Percentiles rank a stretch among this genome's conserved stretches.
phyloP scores from a whole-genome alignment of 495 filamentous ascomycete genomes.

The Podospora didyma region DNA sequence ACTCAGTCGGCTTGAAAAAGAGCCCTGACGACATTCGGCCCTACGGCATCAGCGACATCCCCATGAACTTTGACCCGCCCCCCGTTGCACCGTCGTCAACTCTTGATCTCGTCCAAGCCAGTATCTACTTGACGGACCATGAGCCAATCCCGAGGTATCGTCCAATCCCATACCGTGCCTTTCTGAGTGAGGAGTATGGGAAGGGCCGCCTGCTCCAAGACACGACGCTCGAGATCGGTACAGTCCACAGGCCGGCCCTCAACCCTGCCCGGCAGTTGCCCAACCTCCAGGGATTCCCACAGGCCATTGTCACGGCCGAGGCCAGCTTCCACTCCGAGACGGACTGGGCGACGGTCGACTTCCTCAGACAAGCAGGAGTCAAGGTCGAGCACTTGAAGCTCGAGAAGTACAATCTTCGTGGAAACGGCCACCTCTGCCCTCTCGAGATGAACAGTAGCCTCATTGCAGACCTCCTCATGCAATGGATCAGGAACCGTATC shows the following conservation, averaged over 20 bases:
- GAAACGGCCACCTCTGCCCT: slow-evolving; percentile 59
- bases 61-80: slow-evolving; percentile 18
- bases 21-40: not conserved
- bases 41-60: slow-evolving; percentile 49
- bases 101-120: too few species aligned
- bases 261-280: slow-evolving; percentile 34
- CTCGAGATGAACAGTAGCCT: slow-evolving; percentile 57
- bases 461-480: slow-evolving; percentile 28
- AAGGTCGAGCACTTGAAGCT: slow-evolving; percentile 43
- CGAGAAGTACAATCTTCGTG: slow-evolving; percentile 41
- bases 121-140: too few species aligned
- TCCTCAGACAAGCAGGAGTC: slow-evolving; percentile 54
- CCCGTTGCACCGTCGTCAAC: not conserved
- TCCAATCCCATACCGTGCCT: too few species aligned
- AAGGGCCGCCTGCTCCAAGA: too few species aligned
- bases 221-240: too few species aligned
- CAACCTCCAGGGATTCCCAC: slow-evolving; percentile 44
- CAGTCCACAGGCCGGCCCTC: too few species aligned
- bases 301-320: slow-evolving; percentile 47
- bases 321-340: slow-evolving; percentile 54
- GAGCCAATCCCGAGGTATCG: too few species aligned
- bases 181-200: too few species aligned
- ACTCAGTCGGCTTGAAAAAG: slow-evolving; percentile 37
- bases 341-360: slow-evolving; percentile 54
- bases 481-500: too few species aligned